phyloP scores from a whole-genome alignment of 805 yeast species.

The Cyberlindnera mycetangii region DNA sequence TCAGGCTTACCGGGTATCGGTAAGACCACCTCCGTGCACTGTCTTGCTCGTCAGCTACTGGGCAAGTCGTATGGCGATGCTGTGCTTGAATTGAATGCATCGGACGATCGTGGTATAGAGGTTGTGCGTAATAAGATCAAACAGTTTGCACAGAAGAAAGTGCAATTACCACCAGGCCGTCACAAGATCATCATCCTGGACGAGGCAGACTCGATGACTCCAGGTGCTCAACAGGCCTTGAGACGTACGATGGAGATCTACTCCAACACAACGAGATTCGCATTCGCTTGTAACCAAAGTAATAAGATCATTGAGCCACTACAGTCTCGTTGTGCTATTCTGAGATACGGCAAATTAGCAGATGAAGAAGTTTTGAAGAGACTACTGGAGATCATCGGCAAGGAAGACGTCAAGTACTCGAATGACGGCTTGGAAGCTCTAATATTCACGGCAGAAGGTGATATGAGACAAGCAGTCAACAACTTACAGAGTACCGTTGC shows the following conservation, averaged over 20 bases:
- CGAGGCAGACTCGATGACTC: slow-evolving; percentile 97
- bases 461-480: slow-evolving; percentile 97
- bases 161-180: slow-evolving; percentile 79
- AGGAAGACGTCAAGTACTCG: slow-evolving; percentile 72
- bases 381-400: slow-evolving; percentile 63
- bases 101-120: slow-evolving; percentile 97
- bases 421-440: slow-evolving; percentile 92
- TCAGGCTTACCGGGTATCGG: slow-evolving; percentile 98
- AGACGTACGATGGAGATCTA: slow-evolving; percentile 96
- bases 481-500: slow-evolving; percentile 92
- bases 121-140: slow-evolving; percentile 92
- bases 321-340: slow-evolving; percentile 93
- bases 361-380: slow-evolving; percentile 85
- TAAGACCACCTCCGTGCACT: slow-evolving; percentile 89
- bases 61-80: slow-evolving; percentile 77
- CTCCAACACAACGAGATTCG: slow-evolving; percentile 94
- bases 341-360: slow-evolving; percentile 74
- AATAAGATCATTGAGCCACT: slow-evolving; percentile 94
- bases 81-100: slow-evolving; percentile 89
- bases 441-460: slow-evolving; percentile 95
- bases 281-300: slow-evolving; percentile 96
- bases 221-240: slow-evolving; percentile 93
- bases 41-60: slow-evolving; percentile 80
- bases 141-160: slow-evolving; percentile 93
- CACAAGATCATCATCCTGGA: slow-evolving; percentile 91